Evolutionary conservation across 2,329 filamentous ascomycete genomes (phyloP).

Genomic region (Talaromyces sp.): DNA sequence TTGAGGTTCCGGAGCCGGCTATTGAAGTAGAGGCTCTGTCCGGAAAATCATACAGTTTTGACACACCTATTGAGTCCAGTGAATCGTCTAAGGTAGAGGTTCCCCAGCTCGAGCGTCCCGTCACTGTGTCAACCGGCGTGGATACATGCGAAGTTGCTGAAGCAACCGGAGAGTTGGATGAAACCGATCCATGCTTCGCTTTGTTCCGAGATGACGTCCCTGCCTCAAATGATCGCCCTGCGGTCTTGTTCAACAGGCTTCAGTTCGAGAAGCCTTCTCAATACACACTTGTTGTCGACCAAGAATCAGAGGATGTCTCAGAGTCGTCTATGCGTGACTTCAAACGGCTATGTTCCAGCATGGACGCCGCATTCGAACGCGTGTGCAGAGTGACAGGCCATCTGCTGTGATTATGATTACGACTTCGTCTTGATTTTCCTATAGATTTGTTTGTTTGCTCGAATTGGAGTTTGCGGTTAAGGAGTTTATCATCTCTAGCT

Average conservation of each 20-base stretch:
- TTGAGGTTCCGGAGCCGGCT: conserved; percentile 65
- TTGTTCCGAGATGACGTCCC: conserved; percentile 53
- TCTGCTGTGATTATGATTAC: conserved; percentile 26
- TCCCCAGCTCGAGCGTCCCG: conserved; percentile 47
- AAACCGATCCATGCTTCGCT: conserved; percentile 49
- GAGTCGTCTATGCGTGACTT: conserved; percentile 35
- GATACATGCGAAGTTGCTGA: conserved; percentile 22
- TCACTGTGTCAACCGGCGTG: conserved; percentile 21
- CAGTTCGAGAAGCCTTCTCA: conserved; percentile 63
- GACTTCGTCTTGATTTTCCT: background rate
- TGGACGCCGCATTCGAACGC: conserved; percentile 45
- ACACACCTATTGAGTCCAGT: conserved; percentile 45
- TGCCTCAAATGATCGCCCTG: conserved; percentile 45
- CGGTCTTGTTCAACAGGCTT: conserved; percentile 50
- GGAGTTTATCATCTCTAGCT: conserved; percentile 2
- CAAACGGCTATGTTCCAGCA: conserved; percentile 39
- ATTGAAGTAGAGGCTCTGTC: conserved; percentile 64
- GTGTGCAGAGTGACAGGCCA: conserved; percentile 42
- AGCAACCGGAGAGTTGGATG: conserved; percentile 54
- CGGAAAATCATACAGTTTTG: conserved; percentile 64
- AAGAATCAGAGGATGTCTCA: conserved; percentile 26
- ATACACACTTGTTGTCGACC: conserved; percentile 62
- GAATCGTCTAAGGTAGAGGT: conserved; percentile 48
- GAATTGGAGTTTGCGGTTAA: background rate
- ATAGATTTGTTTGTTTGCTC: conserved; percentile 24